Percentiles rank a stretch among this genome's conserved stretches.
Evolutionary conservation across 306 rosid genomes (phyloP).

Genomic region (Cyamopsis tetragonoloba): DNA sequence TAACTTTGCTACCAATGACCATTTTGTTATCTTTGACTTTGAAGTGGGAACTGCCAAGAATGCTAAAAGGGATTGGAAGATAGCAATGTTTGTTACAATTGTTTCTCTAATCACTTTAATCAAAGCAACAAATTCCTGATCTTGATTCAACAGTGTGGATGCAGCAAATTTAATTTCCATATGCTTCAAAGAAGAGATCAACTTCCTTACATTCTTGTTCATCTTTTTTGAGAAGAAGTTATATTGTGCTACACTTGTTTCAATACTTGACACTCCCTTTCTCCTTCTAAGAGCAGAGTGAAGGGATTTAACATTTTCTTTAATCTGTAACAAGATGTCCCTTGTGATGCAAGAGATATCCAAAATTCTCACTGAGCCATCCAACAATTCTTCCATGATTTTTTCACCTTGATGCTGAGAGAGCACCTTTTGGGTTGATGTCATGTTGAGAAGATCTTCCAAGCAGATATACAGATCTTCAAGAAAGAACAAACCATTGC

Average conservation of each 20-base stretch:
- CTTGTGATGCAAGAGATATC: constrained; percentile 58
- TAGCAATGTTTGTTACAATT: constrained; percentile 26
- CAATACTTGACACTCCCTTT: constrained; percentile 49
- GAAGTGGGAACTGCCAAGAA: constrained; percentile 34
- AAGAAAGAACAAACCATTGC: constrained; percentile 33
- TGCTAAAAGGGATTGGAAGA: constrained; percentile 39
- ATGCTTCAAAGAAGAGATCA: constrained; percentile 35
- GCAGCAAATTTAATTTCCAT: constrained; percentile 39
- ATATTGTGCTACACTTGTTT: constrained; percentile 37
- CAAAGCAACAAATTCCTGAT: constrained; percentile 27
- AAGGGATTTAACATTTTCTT: constrained; percentile 50
- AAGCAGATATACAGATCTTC: constrained; percentile 45
- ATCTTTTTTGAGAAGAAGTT: constrained; percentile 41
- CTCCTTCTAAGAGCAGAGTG: constrained; percentile 63
- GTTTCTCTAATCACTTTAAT: constrained; percentile 34
- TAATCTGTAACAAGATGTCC: constrained; percentile 44
- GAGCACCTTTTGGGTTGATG: constrained; percentile 51
- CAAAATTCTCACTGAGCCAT: constrained; percentile 56
- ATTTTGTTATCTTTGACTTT: constrained; percentile 33
- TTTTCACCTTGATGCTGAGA: constrained; percentile 36
- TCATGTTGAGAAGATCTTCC: constrained; percentile 55
- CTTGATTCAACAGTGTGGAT: constrained; percentile 21
- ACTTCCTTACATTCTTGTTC: constrained; percentile 51
- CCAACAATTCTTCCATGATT: constrained; percentile 50
- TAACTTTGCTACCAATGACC: constrained; percentile 49